Conservation (phyloP, 1,284 basidiomycete species). For the Salmacisia buchloeana region DNA sequence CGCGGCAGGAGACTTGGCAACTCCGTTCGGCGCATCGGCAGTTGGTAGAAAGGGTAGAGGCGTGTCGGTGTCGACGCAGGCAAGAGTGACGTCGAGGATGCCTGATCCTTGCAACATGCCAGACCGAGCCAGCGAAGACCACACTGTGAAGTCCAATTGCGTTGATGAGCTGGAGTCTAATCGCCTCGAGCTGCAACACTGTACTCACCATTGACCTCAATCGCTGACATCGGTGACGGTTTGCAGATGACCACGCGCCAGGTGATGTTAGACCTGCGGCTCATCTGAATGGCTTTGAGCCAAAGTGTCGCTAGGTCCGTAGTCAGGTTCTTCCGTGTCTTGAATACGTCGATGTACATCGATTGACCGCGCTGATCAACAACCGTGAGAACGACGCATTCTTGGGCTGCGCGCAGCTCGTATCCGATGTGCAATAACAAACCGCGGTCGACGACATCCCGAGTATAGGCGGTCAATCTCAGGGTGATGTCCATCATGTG, state of each 20-base stretch:
- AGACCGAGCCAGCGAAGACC: slow-evolving; percentile 6
- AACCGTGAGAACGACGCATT: slow-evolving; percentile 21
- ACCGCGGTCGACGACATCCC: slow-evolving; percentile 18
- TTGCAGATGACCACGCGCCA: slow-evolving; percentile 32
- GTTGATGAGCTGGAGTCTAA: neutral
- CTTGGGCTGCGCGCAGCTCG: slow-evolving; percentile 5
- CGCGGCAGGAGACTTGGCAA: neutral
- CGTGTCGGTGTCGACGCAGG: slow-evolving; percentile 7
- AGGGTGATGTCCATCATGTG: slow-evolving; percentile 14
- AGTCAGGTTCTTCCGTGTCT: slow-evolving; percentile 12
- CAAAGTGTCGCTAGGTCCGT: slow-evolving; percentile 22
- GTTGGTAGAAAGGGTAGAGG: slow-evolving; percentile 1
- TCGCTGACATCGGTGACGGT: slow-evolving; percentile 9
- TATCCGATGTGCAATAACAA: slow-evolving; percentile 29
- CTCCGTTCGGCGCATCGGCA: neutral
- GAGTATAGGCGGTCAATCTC: slow-evolving; percentile 13
- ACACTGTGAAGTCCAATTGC: neutral
- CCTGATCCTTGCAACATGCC: slow-evolving; percentile 6
- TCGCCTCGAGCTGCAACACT: neutral
- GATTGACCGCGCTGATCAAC: slow-evolving; percentile 30
- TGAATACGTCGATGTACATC: slow-evolving; percentile 10
- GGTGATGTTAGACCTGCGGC: slow-evolving; percentile 18
- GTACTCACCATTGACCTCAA: slow-evolving; percentile 15
- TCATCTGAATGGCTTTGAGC: slow-evolving; percentile 22
- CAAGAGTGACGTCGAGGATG: slow-evolving; percentile 8